These are phyloP conservation scores for Crithidia expoeki DNA, from an alignment of 208 protist species.

Conservation along the genomic window DNA sequence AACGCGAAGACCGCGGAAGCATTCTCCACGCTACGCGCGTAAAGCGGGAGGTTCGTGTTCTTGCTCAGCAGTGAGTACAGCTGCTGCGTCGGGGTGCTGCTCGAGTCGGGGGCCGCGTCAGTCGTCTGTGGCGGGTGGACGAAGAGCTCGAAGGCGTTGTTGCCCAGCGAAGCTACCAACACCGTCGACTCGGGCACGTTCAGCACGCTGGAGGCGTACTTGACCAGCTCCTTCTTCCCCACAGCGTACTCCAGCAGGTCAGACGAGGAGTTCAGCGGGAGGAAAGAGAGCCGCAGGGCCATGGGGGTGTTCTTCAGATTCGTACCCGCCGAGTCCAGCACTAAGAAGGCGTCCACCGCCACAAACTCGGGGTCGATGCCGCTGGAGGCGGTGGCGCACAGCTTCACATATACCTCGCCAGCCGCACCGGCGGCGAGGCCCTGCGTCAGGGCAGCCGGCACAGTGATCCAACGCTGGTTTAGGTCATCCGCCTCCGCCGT, in stretches of 20 bases:
- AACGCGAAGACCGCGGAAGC: slow-evolving; percentile 47
- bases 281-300: slow-evolving; percentile 44
- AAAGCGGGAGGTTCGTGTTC: slow-evolving; percentile 37
- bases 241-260: slow-evolving; percentile 34
- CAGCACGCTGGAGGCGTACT: slow-evolving; percentile 18
- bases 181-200: slow-evolving; percentile 23
- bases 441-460: slow-evolving; percentile 37
- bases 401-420: slow-evolving; percentile 36
- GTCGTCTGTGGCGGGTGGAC: slow-evolving; percentile 38
- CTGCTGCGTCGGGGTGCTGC: slow-evolving; percentile 29
- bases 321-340: slow-evolving; percentile 38
- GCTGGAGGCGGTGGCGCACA: slow-evolving; percentile 67
- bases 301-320: slow-evolving; percentile 31
- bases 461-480: slow-evolving; percentile 42
- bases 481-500: slow-evolving; percentile 39
- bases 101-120: slow-evolving; percentile 31
- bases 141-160: slow-evolving; percentile 27
- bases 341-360: slow-evolving; percentile 54
- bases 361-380: slow-evolving; percentile 40
- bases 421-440: slow-evolving; percentile 27
- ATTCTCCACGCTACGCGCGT: slow-evolving; percentile 30
- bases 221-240: slow-evolving; percentile 16
- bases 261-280: slow-evolving; percentile 37
- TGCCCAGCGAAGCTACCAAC: slow-evolving; percentile 30
- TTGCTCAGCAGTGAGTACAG: slow-evolving; percentile 33